Percentiles rank a stretch among this genome's conserved stretches.
These are phyloP conservation scores for Zygotorulaspora danielsina DNA, from an alignment of 805 yeast species.

Conservation along the genomic window DNA sequence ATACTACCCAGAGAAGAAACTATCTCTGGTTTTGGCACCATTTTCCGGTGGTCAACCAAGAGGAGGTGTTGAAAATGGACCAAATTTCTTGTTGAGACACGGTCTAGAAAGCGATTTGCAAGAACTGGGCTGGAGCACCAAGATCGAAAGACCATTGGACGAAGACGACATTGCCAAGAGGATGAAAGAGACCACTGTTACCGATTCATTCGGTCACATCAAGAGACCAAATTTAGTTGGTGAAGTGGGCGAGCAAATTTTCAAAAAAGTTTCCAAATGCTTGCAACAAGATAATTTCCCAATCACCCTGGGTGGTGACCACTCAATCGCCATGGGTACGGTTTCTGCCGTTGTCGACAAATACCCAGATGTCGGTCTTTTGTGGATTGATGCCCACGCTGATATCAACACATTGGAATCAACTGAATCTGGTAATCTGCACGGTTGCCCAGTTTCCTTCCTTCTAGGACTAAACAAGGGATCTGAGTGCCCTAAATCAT, in stretches of 20 bases:
- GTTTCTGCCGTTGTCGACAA: slow-evolving; percentile 74
- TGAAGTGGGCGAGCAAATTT: slow-evolving; percentile 60
- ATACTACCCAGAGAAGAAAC: slow-evolving; percentile 43
- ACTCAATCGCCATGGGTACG: slow-evolving; percentile 92
- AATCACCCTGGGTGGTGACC: slow-evolving; percentile 92
- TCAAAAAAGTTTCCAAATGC: slow-evolving; percentile 52
- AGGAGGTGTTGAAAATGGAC: slow-evolving; percentile 91
- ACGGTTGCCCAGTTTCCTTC: slow-evolving; percentile 95
- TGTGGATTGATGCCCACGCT: slow-evolving; percentile 99
- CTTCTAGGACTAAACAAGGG: slow-evolving; percentile 73
- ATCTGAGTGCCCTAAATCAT: slow-evolving; percentile 59
- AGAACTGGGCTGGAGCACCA: slow-evolving; percentile 67
- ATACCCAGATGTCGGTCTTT: slow-evolving; percentile 80
- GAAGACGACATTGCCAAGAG: slow-evolving; percentile 42
- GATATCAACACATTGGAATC: slow-evolving; percentile 87
- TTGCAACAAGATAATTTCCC: slow-evolving; percentile 55
- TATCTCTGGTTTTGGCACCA: slow-evolving; percentile 81
- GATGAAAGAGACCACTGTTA: slow-evolving; percentile 40
- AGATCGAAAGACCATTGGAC: slow-evolving; percentile 50
- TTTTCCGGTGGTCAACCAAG: slow-evolving; percentile 95
- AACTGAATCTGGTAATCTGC: slow-evolving; percentile 85
- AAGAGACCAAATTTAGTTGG: slow-evolving; percentile 78
- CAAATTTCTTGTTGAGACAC: slow-evolving; percentile 67
- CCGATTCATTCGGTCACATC: slow-evolving; percentile 51
- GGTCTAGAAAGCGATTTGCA: slow-evolving; percentile 65